Base-by-base conservation (phyloP, 1,284 basidiomycete species). In the Pulveroboletus sp. region DNA sequence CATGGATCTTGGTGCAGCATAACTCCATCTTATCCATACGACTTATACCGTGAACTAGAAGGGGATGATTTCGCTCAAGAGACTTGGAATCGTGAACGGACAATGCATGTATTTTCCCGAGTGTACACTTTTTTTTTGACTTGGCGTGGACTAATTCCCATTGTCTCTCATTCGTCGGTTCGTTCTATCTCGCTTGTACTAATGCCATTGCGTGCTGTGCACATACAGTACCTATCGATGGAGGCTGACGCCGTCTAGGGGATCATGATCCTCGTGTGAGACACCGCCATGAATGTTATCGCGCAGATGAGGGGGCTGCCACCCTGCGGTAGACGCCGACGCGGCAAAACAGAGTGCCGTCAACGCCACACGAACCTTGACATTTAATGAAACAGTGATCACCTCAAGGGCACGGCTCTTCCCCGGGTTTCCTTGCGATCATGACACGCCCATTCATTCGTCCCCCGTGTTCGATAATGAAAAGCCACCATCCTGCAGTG, bases 311-410 rank as follows among this genome's bases (percentile, higher is more conserved):
- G 38, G 38, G 38, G 38, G 38, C 38, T 39, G 38, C 38, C 38
- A 39, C 20, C 48, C 43, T 44, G 33, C 64, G 62, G 60, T 43
- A 56, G 42, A 52, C 45, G 33, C 54, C 62, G 64, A 57, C 62
- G n/a, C n/a, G 62, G 66, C 31, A 55, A n/a, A 52, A 35, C 38
- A 22, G 38, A 17, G 20, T 39, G 20, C 20, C 52, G 61, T 52
- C 62, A 64, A 62, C 66, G 67, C 71, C 71, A 65, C 70, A 56
- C 35, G 57, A 65, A 67, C 66, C 60, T 71, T 69, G 67, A 47
- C 68, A 57, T 57, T 56, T 62, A 62, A 56, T 54, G 12, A 40
- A 44, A 49, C 11, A 36, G 38, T 40, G 62, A 66, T 65, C 65
- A 53, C 63, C 69, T 52, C 65, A 53, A 58, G 62, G 52, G 44